Evolutionary conservation across 2,329 filamentous ascomycete genomes (phyloP), one percentile per base, ranked within the genome.

Genomic region (Fusarium austroafricanum): DNA sequence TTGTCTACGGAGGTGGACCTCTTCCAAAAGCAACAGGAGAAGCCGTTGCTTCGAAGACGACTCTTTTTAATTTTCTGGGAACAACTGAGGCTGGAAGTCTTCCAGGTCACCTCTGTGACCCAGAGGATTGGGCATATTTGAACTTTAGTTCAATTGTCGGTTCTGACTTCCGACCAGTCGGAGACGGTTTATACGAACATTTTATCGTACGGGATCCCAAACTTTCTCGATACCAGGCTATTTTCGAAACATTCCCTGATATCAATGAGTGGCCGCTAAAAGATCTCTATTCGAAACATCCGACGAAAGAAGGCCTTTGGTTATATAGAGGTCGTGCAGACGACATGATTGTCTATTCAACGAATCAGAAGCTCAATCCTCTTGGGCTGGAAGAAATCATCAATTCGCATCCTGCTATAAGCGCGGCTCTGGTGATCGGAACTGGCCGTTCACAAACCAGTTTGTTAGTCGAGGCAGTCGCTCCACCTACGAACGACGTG

Each of bases 321-420:
- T 67, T 74, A 6, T 78, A 80, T 28, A 67, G 73, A 21, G 79
- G 80, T 2, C 74, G 80, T 4, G 73, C 73, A 0, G 79, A 83
- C 40, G 78, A 83, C 21, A 61, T 82, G n/a, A 76, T 83, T 23
- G 78, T 82, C 5, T 78, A 82, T 31, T 76, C 77, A 1, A 80
- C 73, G 3, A 81, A 80, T 2, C 77, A 81, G 50, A 83, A 83
- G 62, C 68, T 83, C 10, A 82, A 83, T 43, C 81, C 82, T 0
- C 46, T 77, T 1, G 65, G 73, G 0, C 77, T 81, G 37, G 80
- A 83, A 55, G 62, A 50, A 7, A 73, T 70, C 3, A 71, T 83
- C 5, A 49, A 47, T 0, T 58, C 65, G 1, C 73, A 80, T 21
- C 73, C 76, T 0, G 49, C 42, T 0, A 64, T 82, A 11, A 76